These are phyloP conservation scores for Ligustrum vulgare DNA, from an alignment of 257 asterid genomes.

Conservation along the genomic window DNA sequence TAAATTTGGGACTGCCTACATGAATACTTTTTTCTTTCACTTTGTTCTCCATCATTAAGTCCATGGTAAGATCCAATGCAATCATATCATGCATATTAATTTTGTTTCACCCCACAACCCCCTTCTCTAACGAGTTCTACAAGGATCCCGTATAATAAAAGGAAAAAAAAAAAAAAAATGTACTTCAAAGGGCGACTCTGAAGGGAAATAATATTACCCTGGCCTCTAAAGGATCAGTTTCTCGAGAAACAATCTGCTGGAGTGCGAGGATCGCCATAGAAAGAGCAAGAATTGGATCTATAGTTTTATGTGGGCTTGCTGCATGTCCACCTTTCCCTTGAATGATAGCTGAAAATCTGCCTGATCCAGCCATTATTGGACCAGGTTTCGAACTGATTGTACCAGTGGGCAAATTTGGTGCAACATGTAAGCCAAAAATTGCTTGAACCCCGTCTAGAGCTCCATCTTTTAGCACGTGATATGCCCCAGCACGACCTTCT, in stretches of 20 bases:
- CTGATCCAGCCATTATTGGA: conserved; percentile 71
- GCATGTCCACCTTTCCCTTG: conserved; percentile 87
- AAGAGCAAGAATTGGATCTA: conserved; percentile 70
- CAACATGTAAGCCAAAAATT: conserved; percentile 70
- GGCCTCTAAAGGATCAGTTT: conserved; percentile 77
- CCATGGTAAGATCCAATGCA: background rate
- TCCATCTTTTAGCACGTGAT: conserved; percentile 62
- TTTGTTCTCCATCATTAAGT: background rate
- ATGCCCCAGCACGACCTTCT: conserved; percentile 85
- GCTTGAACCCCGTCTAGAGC: conserved; percentile 67
- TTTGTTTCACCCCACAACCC: background rate
- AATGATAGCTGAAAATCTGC: conserved; percentile 59
- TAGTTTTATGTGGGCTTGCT: conserved; percentile 68
- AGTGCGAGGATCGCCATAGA: conserved; percentile 73
- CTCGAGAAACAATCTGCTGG: conserved; percentile 85
- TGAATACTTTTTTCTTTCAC: background rate
- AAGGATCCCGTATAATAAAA: background rate
- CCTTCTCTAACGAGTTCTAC: background rate
- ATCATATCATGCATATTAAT: background rate
- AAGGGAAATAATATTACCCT: conserved; percentile 43
- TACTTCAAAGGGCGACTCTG: background rate
- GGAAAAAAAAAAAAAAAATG: conserved; percentile 2
- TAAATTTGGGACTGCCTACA: background rate
- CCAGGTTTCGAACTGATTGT: conserved; percentile 64
- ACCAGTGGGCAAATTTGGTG: conserved; percentile 54